A percentile compares a stretch with the other conserved stretches of the same genome.
Conservation (phyloP, 306 rosid genomes). For the Prunus mira region DNA sequence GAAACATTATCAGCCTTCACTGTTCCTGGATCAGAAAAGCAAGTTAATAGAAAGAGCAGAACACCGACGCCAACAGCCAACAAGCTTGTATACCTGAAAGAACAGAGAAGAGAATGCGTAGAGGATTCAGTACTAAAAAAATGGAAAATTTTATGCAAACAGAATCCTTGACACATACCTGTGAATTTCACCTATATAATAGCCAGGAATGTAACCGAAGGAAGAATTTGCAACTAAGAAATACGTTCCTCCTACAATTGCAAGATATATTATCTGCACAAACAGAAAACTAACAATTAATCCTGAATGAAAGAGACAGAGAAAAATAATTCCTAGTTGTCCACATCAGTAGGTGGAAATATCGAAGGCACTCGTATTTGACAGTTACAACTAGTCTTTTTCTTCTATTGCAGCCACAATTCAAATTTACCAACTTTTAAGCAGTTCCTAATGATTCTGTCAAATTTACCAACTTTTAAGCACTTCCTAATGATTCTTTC, state of each 20-base stretch:
- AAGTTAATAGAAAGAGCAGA: conserved; percentile 81
- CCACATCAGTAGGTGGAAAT: neutral
- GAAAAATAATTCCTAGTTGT: neutral
- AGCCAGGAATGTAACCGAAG: conserved; percentile 77
- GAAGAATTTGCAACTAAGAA: conserved; percentile 53
- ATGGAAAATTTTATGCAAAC: neutral
- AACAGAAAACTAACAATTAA: conserved; percentile 10
- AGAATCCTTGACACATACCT: conserved; percentile 39
- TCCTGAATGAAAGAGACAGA: neutral
- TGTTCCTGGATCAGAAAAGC: conserved; percentile 91
- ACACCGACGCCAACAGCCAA: conserved; percentile 69
- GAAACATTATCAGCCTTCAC: conserved; percentile 70
- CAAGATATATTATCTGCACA: conserved; percentile 65
- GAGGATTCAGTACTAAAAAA: conserved; percentile 27
- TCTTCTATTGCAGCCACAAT: neutral
- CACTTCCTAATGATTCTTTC: neutral
- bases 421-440: neutral
- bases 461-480: neutral
- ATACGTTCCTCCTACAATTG: conserved; percentile 57
- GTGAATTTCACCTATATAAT: conserved; percentile 77
- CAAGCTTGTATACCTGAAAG: conserved; percentile 76
- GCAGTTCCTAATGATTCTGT: neutral
- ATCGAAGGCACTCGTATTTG: neutral
- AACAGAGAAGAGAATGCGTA: conserved; percentile 22
- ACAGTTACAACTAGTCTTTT: neutral